Percentiles rank a stretch among this genome's conserved stretches.
Conservation (phyloP, 2,329 filamentous ascomycete species). For the Fusarium nisikadoi region DNA sequence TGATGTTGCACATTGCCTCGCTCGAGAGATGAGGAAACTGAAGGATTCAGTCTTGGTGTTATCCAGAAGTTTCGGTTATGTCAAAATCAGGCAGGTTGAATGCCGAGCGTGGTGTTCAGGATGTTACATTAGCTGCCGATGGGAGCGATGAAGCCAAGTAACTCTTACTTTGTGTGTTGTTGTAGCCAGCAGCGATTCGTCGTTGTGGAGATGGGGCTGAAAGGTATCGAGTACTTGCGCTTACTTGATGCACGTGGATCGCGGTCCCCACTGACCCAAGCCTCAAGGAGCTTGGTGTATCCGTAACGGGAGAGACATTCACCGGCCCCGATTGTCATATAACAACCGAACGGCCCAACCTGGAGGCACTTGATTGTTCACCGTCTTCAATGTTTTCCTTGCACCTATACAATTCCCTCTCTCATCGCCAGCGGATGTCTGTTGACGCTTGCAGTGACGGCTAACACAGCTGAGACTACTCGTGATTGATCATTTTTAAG, state of each 20-base stretch:
- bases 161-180: background rate
- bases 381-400: conserved; percentile 13
- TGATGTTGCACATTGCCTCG: background rate
- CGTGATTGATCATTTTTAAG: conserved; percentile 15
- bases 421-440: conserved; percentile 15
- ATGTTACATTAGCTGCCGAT: conserved; percentile 1
- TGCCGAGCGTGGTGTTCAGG: conserved; percentile 16
- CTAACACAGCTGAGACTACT: conserved; percentile 20
- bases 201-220: background rate
- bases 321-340: conserved; percentile 33
- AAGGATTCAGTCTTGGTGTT: background rate
- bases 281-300: conserved; percentile 24
- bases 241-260: conserved; percentile 5
- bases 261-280: conserved; percentile 16
- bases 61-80: conserved; percentile 21
- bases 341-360: conserved; percentile 27
- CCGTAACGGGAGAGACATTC: conserved; percentile 32
- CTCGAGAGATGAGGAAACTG: background rate
- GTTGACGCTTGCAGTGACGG: conserved; percentile 25
- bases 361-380: conserved; percentile 9
- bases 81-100: conserved; percentile 23
- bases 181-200: too few species aligned
- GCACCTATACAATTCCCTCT: background rate
- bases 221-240: conserved; percentile 12
- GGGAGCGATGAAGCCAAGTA: background rate